Evolutionary conservation across 768 basidiomycete genomes (phyloP).

Genomic region (Termitomyces sp.): DNA sequence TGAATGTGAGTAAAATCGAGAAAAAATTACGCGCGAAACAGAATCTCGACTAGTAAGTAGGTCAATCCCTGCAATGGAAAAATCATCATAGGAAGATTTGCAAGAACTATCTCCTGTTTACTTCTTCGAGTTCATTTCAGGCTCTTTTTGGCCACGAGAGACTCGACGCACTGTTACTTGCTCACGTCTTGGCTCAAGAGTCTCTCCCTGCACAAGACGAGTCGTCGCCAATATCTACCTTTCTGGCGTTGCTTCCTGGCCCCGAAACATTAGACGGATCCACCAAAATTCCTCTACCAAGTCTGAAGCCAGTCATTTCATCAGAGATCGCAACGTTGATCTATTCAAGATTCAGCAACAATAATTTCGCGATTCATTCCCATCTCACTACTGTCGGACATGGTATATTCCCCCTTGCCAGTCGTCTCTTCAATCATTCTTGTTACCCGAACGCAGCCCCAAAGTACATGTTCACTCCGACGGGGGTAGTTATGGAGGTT

Average conservation of each 20-base stretch:
- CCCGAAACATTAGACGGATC: constrained; percentile 17
- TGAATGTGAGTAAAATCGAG: constrained; percentile 45
- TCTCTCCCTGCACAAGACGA: constrained; percentile 16
- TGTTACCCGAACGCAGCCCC: constrained; percentile 69
- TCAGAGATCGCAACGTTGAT: constrained; percentile 25
- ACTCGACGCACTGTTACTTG: constrained; percentile 58
- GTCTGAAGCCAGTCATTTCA: constrained; percentile 24
- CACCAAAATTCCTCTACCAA: constrained; percentile 21
- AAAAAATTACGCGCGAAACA: neutral
- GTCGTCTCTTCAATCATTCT: constrained; percentile 80
- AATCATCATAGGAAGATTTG: constrained; percentile 65
- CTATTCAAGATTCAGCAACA: constrained; percentile 67
- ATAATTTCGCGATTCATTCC: constrained; percentile 75
- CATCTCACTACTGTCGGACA: constrained; percentile 67
- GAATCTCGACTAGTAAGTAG: no score
- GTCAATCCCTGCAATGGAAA: constrained; percentile 67
- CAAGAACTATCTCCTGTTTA: constrained; percentile 45
- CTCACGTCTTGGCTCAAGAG: constrained; percentile 49
- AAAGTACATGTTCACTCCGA: constrained; percentile 43
- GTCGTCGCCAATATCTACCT: constrained; percentile 22
- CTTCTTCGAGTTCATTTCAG: constrained; percentile 39
- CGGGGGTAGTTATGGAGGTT: constrained; percentile 52
- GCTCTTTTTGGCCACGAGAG: constrained; percentile 46
- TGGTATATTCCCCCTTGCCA: constrained; percentile 72
- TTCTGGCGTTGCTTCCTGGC: constrained; percentile 42